Percentiles rank a stretch among this genome's conserved stretches.
phyloP scores from a whole-genome alignment of 2,329 filamentous ascomycete genomes.

The Hypoxylon sp. region DNA sequence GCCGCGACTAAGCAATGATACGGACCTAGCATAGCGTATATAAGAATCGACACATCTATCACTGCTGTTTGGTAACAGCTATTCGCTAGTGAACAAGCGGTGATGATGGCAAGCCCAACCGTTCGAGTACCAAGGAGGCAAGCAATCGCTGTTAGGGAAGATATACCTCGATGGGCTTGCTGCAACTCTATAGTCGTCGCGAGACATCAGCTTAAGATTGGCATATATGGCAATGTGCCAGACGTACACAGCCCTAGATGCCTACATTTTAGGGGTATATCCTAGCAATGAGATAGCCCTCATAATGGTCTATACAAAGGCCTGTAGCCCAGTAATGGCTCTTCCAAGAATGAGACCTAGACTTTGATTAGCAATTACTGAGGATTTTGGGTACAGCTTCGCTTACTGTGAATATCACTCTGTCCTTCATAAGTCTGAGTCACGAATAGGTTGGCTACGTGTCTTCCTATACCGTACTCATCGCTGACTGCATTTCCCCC shows the following conservation, averaged over 20 bases:
- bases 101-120: not conserved
- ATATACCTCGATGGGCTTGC: no score
- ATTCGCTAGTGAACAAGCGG: not conserved
- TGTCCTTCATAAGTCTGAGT: constrained; percentile 99
- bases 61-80: not conserved
- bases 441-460: constrained; percentile 96
- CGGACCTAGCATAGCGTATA: not conserved
- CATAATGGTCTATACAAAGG: constrained; percentile 65
- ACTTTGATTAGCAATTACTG: constrained; percentile 48
- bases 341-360: constrained; percentile 75
- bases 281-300: no score
- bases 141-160: not conserved
- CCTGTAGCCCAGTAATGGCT: constrained; percentile 78
- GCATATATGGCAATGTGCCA: not conserved
- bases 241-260: not conserved
- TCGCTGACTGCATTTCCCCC: constrained; percentile 98
- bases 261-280: not conserved
- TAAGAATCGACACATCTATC: not conserved
- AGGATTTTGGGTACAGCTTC: constrained; percentile 7
- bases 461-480: constrained; percentile 93
- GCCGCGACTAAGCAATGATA: not conserved
- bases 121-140: not conserved
- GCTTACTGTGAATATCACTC: constrained; percentile 95
- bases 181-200: not conserved
- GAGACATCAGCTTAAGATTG: not conserved